These are phyloP conservation scores for Periconia digitata DNA, from an alignment of 2,329 filamentous ascomycete genomes.

Conservation along the genomic window DNA sequence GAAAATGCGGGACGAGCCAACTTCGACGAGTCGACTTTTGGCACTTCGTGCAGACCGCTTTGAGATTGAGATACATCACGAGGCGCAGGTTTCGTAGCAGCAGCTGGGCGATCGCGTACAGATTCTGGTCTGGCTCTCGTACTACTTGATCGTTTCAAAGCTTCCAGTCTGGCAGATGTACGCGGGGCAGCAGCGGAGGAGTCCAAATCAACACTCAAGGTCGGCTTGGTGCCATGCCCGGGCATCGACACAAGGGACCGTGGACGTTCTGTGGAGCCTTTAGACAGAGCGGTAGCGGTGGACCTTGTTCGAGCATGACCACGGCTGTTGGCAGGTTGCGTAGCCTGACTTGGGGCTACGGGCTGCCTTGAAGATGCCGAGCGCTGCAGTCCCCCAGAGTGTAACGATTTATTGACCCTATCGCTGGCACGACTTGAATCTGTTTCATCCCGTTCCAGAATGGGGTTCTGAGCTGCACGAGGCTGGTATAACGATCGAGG, in stretches of 20 bases:
- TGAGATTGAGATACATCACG: constrained; percentile 15
- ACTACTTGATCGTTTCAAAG: constrained; percentile 29
- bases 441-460: constrained; percentile 9
- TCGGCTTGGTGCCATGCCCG: constrained; percentile 9
- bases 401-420: constrained; percentile 19
- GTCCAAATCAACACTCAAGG: constrained; percentile 11
- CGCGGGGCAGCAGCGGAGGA: constrained; percentile 10
- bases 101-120: constrained; percentile 9
- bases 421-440: constrained; percentile 15
- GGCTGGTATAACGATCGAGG: constrained; percentile 36
- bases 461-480: constrained; percentile 11
- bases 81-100: constrained; percentile 10
- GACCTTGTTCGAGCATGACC: constrained; percentile 31
- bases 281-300: constrained; percentile 16
- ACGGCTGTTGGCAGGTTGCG: constrained; percentile 11
- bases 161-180: constrained; percentile 25
- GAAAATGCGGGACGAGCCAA: constrained; percentile 36
- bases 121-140: constrained; percentile 20
- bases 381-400: constrained; percentile 20
- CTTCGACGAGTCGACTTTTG: constrained; percentile 27
- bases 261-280: constrained; percentile 22
- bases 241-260: constrained; percentile 25
- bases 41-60: constrained; percentile 18
- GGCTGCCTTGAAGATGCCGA: constrained; percentile 37
- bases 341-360: constrained; percentile 16